Evolutionary conservation across 306 rosid genomes (phyloP), one percentile per base, ranked within the genome.

Genomic region (Corylus americana): DNA sequence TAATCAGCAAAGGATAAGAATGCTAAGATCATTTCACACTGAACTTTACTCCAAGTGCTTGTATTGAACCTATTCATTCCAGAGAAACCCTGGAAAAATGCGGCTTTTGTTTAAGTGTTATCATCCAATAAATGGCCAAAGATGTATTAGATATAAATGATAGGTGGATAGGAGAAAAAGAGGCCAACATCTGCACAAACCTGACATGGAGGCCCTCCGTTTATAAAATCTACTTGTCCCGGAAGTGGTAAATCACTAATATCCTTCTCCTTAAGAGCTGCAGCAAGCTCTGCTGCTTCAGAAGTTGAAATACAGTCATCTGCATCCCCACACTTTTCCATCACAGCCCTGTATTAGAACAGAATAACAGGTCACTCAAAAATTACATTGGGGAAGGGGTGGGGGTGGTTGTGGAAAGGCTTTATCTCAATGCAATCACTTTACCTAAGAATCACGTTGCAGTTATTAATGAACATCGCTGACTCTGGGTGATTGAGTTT

Each of bases 191-290:
- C 58, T 45, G 31, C 18, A 62, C 84, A 84, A 22, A 91, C 98
- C 90, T 95, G 99, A 83, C 98, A 95, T 76, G 99, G 98, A 82
- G 99, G 98, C 6, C 99, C 99, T 69, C 99, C 99, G 78, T 95
- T 95, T 54, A 95, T 95, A 83, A 95, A 95, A 83, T 95, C 99
- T 50, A 95, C 98, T 89, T 91, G 89, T 20, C 99, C 96, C 16
- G 98, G 99, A 83, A 94, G 54, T 0, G 98, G 98, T 77, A 95
- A 82, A 81, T 83, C 85, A 80, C 70, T 83, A 69, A 84, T 79
- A 48, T 83, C 91, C 73, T 85, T 86, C 58, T 88, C 94, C 54
- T 86, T 90, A 29, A 95, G 91, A 39, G 76, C 18, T 25, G 86
- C 78, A 42, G 97, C 98, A 61, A 91, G 83, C 22, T 91, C 96